Evolutionary conservation across 768 basidiomycete species (phyloP).

Genomic region (Termitomyces sp.): DNA sequence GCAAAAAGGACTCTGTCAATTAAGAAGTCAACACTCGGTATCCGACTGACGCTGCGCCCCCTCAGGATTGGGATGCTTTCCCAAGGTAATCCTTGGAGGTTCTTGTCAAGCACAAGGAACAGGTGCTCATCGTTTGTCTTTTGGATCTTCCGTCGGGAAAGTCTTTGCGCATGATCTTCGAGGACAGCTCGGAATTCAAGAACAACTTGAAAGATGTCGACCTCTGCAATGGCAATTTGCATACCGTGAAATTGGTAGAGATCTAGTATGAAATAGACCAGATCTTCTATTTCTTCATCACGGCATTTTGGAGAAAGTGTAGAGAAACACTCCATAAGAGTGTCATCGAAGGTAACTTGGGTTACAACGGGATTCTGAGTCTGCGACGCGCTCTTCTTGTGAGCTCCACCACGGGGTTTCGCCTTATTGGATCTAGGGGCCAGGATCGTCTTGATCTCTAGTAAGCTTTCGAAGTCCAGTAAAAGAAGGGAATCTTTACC

Average conservation of each 20-base stretch:
- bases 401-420: constrained; percentile 26
- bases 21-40: constrained; percentile 86
- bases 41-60: constrained; percentile 84
- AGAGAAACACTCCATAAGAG: constrained; percentile 82
- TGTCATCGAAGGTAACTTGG: constrained; percentile 59
- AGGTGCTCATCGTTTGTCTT: constrained; percentile 55
- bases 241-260: constrained; percentile 92
- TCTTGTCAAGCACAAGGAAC: constrained; percentile 88
- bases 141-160: constrained; percentile 18
- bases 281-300: constrained; percentile 93
- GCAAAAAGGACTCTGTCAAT: constrained; percentile 73
- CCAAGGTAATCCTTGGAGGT: constrained; percentile 89
- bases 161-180: constrained; percentile 58
- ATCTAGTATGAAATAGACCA: constrained; percentile 90
- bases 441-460: constrained; percentile 50
- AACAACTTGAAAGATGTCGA: constrained; percentile 87
- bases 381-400: constrained; percentile 29
- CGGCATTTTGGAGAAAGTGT: constrained; percentile 74
- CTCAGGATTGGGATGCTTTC: constrained; percentile 87
- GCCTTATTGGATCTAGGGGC: constrained; percentile 45
- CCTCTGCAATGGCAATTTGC: constrained; percentile 82
- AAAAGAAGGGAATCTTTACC: constrained; percentile 36
- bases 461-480: neutral
- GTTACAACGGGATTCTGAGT: constrained; percentile 27
- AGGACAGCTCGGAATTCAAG: constrained; percentile 76